Evolutionary conservation across 192 early-diverging fungal species (phyloP), one percentile per base, ranked within the genome.

Genomic region (Phlyctochytrium bullatum): DNA sequence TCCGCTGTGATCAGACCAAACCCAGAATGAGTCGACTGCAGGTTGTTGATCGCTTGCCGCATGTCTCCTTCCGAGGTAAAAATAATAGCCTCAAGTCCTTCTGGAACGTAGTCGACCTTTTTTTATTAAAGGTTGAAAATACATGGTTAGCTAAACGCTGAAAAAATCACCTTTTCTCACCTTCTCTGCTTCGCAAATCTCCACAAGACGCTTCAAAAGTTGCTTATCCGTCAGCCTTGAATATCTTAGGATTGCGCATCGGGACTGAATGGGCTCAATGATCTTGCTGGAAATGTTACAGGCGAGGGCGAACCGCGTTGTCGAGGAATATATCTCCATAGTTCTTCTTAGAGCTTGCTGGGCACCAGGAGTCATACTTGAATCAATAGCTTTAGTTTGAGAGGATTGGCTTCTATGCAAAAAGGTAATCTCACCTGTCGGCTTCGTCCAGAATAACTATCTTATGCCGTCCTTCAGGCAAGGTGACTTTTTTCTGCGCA

Each of bases 51-150:
- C 1, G 93, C 97, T 77, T 98, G 97, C 25, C 97, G 88, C 95
- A 99, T 97, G 69, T 99, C 97, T 27, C 97, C 97, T 65, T 99
- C 97, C 16, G 93, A 88, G 33, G 93, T 92, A 72, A 98, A 99
- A 27, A 96, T 92, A 30, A 99, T 78, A 2, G 97, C 95, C 60
- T 96, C 92, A 3, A 97, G 73, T 24, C 95, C 97, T 65, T 91
- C 93, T 0, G 90, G 88, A 33, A 79, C 93, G 74, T 90, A 91
- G 64, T 92, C 78, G 24, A 98, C 90, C 78, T 90, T 58, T 58
- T 14, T 58, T 12, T 0, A 36, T n/a, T n/a, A n/a, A n/a, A n/a
- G n/a, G n/a, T n/a, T n/a, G n/a, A n/a, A n/a, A n/a, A n/a, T n/a
- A n/a, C n/a, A 23, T 24, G 27, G 52, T 50, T 2, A 31, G 14